A percentile compares a stretch with the other conserved stretches of the same genome.
Conservation (phyloP, 2,329 filamentous ascomycete genomes). For the Colletotrichum filicis region DNA sequence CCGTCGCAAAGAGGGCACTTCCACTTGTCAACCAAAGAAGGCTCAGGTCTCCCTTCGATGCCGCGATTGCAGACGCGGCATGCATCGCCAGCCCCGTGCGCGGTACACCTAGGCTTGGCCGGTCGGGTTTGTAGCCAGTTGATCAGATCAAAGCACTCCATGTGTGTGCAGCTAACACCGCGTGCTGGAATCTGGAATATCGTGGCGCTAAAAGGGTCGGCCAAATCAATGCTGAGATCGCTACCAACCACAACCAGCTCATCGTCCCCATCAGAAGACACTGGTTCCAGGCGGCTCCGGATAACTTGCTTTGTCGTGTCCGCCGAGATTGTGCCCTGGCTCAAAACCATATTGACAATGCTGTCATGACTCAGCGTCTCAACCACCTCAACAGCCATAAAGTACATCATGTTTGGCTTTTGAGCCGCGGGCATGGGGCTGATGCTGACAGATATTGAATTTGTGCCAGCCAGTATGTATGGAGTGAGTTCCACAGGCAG, state of each 20-base stretch:
- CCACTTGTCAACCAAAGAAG: conserved; percentile 77
- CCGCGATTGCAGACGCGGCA: conserved; percentile 43
- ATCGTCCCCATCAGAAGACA: conserved; percentile 60
- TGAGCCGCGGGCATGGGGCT: conserved; percentile 38
- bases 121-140: conserved; percentile 80
- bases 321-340: conserved; percentile 51
- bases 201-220: conserved; percentile 73
- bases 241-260: conserved; percentile 70
- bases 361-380: conserved; percentile 61
- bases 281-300: conserved; percentile 53
- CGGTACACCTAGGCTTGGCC: conserved; percentile 53
- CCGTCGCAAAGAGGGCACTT: conserved; percentile 84
- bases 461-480: conserved; percentile 66
- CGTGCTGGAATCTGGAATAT: conserved; percentile 80
- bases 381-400: conserved; percentile 77
- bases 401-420: conserved; percentile 54
- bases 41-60: conserved; percentile 49
- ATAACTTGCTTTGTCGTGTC: conserved; percentile 68
- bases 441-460: conserved; percentile 68
- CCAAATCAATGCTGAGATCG: conserved; percentile 69
- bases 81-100: conserved; percentile 46
- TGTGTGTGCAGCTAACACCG: conserved; percentile 75
- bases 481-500: conserved; percentile 80
- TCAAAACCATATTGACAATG: conserved; percentile 53
- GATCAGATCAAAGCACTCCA: conserved; percentile 90